A percentile compares a stretch with the other conserved stretches of the same genome.
Conservation (phyloP, 192 early-diverging fungal genomes). For the Chytriomyces confervae region DNA sequence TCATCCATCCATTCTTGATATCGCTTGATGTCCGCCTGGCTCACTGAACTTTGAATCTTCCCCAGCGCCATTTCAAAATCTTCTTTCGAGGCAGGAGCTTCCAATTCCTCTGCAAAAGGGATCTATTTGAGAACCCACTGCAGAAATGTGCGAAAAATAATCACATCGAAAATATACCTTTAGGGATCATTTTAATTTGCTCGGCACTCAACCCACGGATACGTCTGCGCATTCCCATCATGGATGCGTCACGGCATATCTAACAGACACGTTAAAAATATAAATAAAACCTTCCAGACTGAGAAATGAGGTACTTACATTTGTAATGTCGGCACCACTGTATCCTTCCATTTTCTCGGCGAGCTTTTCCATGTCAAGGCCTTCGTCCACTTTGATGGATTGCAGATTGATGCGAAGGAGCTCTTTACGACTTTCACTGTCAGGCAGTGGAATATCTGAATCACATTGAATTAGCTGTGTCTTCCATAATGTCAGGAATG, state of each 20-base stretch:
- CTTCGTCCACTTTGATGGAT: conserved; percentile 52
- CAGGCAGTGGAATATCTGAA: conserved; percentile 64
- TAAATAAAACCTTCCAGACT: neutral
- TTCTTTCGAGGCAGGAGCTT: conserved; percentile 54
- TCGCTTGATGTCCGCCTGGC: conserved; percentile 59
- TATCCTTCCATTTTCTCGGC: conserved; percentile 63
- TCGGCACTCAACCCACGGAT: conserved; percentile 62
- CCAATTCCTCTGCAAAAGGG: conserved; percentile 55
- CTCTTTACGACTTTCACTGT: conserved; percentile 54
- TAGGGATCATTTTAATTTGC: conserved; percentile 58
- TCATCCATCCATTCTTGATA: conserved; percentile 72
- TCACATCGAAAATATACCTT: conserved; percentile 43
- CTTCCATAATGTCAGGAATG: conserved; percentile 17
- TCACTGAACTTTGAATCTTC: conserved; percentile 66
- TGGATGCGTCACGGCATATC: conserved; percentile 62
- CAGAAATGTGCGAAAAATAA: neutral
- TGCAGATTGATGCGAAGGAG: conserved; percentile 60
- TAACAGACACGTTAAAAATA: conserved; percentile 20
- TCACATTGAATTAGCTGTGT: neutral
- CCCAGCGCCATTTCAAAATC: conserved; percentile 59
- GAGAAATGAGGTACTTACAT: conserved; percentile 42
- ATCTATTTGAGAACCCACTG: neutral
- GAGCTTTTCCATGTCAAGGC: conserved; percentile 58
- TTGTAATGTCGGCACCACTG: conserved; percentile 68
- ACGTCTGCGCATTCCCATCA: conserved; percentile 65